phyloP scores from a whole-genome alignment of 2,329 filamentous ascomycete species.

The Sclerotinia minor region DNA sequence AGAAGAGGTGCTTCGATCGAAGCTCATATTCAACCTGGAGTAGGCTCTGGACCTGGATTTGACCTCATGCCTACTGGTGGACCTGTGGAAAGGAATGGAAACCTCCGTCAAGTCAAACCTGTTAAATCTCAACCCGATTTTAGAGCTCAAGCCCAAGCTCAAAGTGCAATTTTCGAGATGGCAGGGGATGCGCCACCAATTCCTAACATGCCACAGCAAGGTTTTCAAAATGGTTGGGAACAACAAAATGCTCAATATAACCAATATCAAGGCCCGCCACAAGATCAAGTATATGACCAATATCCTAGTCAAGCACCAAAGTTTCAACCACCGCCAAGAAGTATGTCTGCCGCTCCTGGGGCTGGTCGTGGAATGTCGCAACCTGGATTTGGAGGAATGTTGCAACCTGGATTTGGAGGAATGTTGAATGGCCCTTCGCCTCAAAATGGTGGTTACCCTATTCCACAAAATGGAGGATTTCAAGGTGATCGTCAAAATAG shows the following conservation, averaged over 20 bases:
- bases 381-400: slow-evolving; percentile 29
- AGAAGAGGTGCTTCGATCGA: slow-evolving; percentile 38
- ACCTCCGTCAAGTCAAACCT: slow-evolving; percentile 50
- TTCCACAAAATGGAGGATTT: slow-evolving; percentile 27
- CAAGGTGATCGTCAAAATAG: slow-evolving; percentile 30
- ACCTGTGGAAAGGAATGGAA: slow-evolving; percentile 43
- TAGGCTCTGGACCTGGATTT: background rate
- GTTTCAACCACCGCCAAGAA: slow-evolving; percentile 37
- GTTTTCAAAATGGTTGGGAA: slow-evolving; percentile 35
- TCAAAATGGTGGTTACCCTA: slow-evolving; percentile 27
- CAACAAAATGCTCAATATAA: slow-evolving; percentile 33
- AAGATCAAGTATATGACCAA: slow-evolving; percentile 30
- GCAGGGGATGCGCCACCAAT: slow-evolving; percentile 60
- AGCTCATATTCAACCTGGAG: slow-evolving; percentile 35
- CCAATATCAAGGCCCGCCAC: slow-evolving; percentile 28
- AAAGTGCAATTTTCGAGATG: slow-evolving; percentile 74
- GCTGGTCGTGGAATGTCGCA: slow-evolving; percentile 29
- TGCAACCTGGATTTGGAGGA: slow-evolving; percentile 29
- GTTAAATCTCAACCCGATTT: slow-evolving; percentile 69
- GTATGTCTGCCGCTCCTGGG: slow-evolving; percentile 36
- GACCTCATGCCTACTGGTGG: background rate
- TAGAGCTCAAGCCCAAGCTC: slow-evolving; percentile 50
- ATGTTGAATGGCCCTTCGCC: slow-evolving; percentile 28
- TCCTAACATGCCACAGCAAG: slow-evolving; percentile 44
- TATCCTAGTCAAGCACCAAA: slow-evolving; percentile 32